Conservation (phyloP, 176 grass and related monocot genomes). For the sorghum (Sorghum bicolor) region DNA sequence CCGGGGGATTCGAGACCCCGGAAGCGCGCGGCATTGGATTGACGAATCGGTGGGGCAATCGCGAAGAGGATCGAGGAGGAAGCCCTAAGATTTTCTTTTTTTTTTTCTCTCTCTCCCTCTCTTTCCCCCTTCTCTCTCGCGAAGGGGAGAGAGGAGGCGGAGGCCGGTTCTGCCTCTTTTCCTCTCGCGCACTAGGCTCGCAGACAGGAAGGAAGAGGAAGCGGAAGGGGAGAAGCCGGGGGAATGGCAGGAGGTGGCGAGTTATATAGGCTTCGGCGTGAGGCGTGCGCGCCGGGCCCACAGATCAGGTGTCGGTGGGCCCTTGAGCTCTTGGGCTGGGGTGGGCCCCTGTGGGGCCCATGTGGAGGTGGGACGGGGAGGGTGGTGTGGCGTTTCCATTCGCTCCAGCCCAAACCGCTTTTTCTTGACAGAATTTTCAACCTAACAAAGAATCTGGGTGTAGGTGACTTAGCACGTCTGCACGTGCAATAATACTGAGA, state of each 20-base stretch:
- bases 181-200: neutral
- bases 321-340: neutral
- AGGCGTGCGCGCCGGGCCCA: constrained; percentile 3
- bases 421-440: neutral
- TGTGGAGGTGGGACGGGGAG: neutral
- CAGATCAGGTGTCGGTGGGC: constrained; percentile 17
- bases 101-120: neutral
- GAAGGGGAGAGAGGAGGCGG: neutral
- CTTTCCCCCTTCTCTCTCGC: neutral
- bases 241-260: neutral
- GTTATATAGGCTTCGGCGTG: constrained; percentile 45
- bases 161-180: neutral
- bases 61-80: neutral
- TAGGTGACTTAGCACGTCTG: neutral
- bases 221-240: neutral
- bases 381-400: neutral
- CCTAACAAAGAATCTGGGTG: neutral
- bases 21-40: constrained; percentile 40
- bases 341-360: neutral
- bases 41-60: constrained; percentile 27
- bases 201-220: neutral
- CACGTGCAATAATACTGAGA: too few species aligned
- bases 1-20: neutral
- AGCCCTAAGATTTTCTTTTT: constrained; percentile 32
- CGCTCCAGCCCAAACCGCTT: neutral